Evolutionary conservation across 331 rosid genomes (phyloP), one percentile per base, ranked within the genome.

Genomic region (Pyrus hybrid): DNA sequence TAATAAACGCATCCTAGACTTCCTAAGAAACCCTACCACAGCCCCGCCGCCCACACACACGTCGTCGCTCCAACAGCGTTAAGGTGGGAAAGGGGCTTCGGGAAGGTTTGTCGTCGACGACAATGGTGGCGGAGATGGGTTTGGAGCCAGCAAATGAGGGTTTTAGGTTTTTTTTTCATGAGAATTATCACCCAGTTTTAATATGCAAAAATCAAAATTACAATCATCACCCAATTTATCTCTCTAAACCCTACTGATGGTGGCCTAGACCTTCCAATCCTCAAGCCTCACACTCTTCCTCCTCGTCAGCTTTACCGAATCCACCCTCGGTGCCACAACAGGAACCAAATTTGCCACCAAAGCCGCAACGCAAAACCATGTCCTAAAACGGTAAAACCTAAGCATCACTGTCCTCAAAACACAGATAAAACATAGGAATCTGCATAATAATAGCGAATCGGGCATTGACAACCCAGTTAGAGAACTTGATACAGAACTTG

Each of bases 401-500:
- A 68, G 80, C 53, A 7, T 32, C 76, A 18, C 14, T 65, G 76
- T 5, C 3, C 12, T 77, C 87, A 69, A 65, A 71, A 41, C 84
- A 81, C 41, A 25, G 76, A 87, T 73, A 83, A 85, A 61, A n/a
- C 75, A 18, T 86, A 86, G 68, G 76, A 3, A 88, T 92, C 51
- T 79, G 87, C 68, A 73, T 83, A 67, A 90, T 90, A 92, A 85
- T 92, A 87, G 76, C 86, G 6, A 92, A 80, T 85, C 93, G 93
- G 49, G 92, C 80, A 6, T 90, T 92, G 96, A 90, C 96, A 30
- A 90, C 97, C 25, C 92, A 93, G 33, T 80, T 92, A 25, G 91
- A 90, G 66, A 85, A 92, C 79, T 88, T 92, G 20, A 92, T 90
- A 79, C 86, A 92, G 6, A 70, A 85, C 28, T 65, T 92, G 53